Base-by-base conservation (phyloP, 805 yeast genomes). In the Lipomyces chichibuensis region DNA sequence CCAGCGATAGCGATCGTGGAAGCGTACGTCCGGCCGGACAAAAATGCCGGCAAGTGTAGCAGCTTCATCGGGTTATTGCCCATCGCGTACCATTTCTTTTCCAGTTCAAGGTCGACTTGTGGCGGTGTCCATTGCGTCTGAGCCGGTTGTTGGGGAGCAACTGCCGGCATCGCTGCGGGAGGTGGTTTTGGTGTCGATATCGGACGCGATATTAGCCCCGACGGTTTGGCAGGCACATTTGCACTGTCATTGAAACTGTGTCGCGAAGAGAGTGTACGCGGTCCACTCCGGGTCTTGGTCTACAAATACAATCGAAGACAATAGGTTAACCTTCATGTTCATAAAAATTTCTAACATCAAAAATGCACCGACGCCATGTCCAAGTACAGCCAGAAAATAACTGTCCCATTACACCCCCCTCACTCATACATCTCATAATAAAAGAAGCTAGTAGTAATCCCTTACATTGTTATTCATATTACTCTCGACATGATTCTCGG, bases 31-130 rank as follows among this genome's bases (percentile, higher is more conserved):
- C 69, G 58, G n/a, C 77, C 76, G 53, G 65, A 57, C 51, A 76
- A 64, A 27, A 69, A 74, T 2, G 72, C 56, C 1, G 80, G 80
- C 35, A 74, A 65, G n/a, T 64, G 67, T 37, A 74, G 43, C 39
- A 66, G 56, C 29, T 53, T 58, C 35, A 60, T 33, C 20, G 73
- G 64, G 51, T 63, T 53, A 33, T 71, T 59, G 17, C 69, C 71
- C 35, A 35, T 59, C 1, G 73, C 63, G 56, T 62, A 74, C 77
- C 77, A 74, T 20, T 59, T 62, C n/a, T 66, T 67, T n/a, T 60
- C 64, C 2, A 75, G 70, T 39, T 75, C 76, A 17, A 75, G 66
- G 55, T 74, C 73, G 25, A 64, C 65, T 11, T 57, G 53, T 14
- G 65, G 65, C 17, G 69, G 64, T 27, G 60, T 37, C 65, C 72